Base-by-base conservation (phyloP, 78 protist species). In the Chrysochromulina parva region DNA sequence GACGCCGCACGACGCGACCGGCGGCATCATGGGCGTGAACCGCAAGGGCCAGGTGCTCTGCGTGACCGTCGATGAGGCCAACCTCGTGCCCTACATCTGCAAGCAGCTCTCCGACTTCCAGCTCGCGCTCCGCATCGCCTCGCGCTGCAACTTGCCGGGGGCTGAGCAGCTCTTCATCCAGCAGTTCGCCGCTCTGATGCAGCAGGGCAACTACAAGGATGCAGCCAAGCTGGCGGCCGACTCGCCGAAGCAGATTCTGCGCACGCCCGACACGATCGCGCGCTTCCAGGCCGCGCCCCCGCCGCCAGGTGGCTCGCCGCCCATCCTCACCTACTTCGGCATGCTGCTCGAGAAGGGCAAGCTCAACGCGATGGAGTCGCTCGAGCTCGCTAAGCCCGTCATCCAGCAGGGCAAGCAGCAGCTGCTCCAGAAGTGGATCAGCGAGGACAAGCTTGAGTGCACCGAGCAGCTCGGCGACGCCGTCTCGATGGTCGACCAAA, bases 401-500 rank as follows among this genome's bases (percentile, higher is more conserved):
- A 84, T 99, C 24, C 97, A 95, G 93, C 97, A 97, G 78, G 91
- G 97, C 81, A 93, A 91, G 89, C 74, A 73, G 53, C 89, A 58
- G 62, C 95, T 97, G 71, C 94, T 98, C 88, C 96, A 98, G 90
- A 89, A 96, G 92, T 98, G 98, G 98, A 76, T 98, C 88, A 73
- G 94, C 28, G 98, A 98, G 94, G 97, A 98, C 93, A 98, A 98
- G 91, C 93, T 99, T 28, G 98, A 96, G 78, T 96, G 97, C 95
- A 87, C 96, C 17, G 99, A 99, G 94, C 98, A 97, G 90, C 97
- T 99, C 59, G 99, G 99, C 53, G 99, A 99, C 93, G 57, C 95
- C 52, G 88, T 98, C 73, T 94, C 95, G 89, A 93, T 48, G 80
- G 74, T 52, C 62, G 96, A 94, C 88, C 76, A 90, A 24, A 92